Base-by-base conservation (phyloP, 352 stramenopile species). In the Stephanocyclus meneghinianus region DNA sequence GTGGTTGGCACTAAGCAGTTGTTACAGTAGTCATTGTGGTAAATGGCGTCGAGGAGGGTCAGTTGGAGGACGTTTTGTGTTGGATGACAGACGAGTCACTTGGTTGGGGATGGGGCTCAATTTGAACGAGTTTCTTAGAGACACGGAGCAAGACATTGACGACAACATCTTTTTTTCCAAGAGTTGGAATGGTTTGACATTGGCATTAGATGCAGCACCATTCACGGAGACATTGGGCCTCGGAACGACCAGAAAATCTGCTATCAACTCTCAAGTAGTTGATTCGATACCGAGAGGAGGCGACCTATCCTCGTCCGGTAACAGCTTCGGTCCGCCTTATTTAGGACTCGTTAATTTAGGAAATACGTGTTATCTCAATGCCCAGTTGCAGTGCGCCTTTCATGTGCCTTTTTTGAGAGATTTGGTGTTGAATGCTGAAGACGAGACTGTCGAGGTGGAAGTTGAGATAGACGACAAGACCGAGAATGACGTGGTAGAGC, bases 281-380 rank as follows among this genome's bases (percentile, higher is more conserved):
- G 29, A 74, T 59, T 65, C 30, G 18, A 71, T 80, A 59, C 73
- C 73, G 11, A 66, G 73, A 59, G 73, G 73, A 61, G 69, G 56
- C 15, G 70, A 59, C 59, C 13, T 13, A 51, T 50, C 57, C 1
- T 1, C 57, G 29, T n/a, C 9, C n/a, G 29, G 56, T 67, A 40
- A 59, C 10, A 30, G 61, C 21, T 4, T 32, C 18, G 48, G 40
- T n/a, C 57, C 35, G 30, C 26, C 55, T 5, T 96, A 96, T 2
- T 94, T 94, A 7, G 95, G 95, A 0, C 87, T 98, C 16, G 87
- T 92, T 44, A 98, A 98, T 83, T 78, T 98, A 32, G 95, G 95
- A 45, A 93, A 93, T 73, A 93, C 88, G 13, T 93, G 88, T 51
- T 93, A 93, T 80, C 96, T 98, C 89, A 98, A 98, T 90, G 92